phyloP scores from a whole-genome alignment of 148 eudicot genomes.

The Gaultheria prostrata region DNA sequence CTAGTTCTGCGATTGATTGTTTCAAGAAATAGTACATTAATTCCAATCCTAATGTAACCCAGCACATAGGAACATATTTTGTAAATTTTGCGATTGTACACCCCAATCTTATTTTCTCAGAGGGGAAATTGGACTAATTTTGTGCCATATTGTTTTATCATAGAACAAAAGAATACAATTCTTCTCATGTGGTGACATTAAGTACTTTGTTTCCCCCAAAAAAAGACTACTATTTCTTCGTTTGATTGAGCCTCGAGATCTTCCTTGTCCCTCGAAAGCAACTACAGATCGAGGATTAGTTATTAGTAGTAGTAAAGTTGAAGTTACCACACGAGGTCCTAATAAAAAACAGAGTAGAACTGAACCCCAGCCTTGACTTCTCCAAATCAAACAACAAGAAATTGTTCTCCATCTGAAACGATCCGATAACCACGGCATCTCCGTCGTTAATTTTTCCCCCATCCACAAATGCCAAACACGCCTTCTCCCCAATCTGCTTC shows the following conservation, averaged over 20 bases:
- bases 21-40: no score
- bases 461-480: conserved; percentile 46
- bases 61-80: no score
- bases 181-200: no score
- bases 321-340: conserved; percentile 41
- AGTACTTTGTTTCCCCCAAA: no score
- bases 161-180: no score
- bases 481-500: conserved; percentile 29
- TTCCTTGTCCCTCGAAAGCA: not conserved
- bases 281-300: not conserved
- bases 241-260: not conserved
- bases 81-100: no score
- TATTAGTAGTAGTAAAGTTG: conserved; percentile 30
- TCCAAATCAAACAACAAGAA: conserved; percentile 42
- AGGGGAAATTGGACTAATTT: no score
- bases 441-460: conserved; percentile 32
- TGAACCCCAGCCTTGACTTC: conserved; percentile 41
- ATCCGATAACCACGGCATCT: conserved; percentile 34
- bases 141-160: no score
- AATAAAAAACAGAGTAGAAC: conserved; percentile 30
- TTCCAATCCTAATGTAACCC: no score
- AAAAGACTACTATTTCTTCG: not conserved
- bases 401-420: conserved; percentile 44
- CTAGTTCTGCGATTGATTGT: no score
- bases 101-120: no score